Base-by-base conservation (phyloP, 2,329 filamentous ascomycete genomes). In the Cadophora gregata region DNA sequence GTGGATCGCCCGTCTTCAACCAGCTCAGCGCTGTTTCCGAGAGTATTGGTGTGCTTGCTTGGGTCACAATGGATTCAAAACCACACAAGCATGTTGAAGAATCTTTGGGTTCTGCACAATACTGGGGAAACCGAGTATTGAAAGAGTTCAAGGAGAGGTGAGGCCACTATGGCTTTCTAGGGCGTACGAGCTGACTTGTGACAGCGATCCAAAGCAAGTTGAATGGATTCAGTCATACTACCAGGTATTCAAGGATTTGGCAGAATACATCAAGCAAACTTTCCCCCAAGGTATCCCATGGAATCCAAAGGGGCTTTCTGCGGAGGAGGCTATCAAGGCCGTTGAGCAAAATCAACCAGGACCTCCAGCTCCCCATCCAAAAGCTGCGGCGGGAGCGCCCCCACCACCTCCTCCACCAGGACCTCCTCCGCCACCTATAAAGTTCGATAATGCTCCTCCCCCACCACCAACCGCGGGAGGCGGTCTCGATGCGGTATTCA, bases 171-270 rank as follows among this genome's bases (percentile, higher is more conserved):
- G 38, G 38, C 6, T 16, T 19, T 33, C 31, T 33, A 10, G 10
- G 31, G 31, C 31, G 10, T 19, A 42, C 7, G 1, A 14, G 65
- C 68, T 70, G 66, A 71, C 47, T 63, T 50, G 19, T 48, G 24
- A 24, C 71, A 96, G 92, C 81, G 92, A 95, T 75, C 85, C 87
- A 64, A 87, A 88, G 74, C 92, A 97, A 74, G 86, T 94, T 64
- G 90, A 96, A 76, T 99, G 94, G 88, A 88, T 97, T 38, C 92
- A 95, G 75, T 85, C 93, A n/a, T 97, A 96, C 82, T 97, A 97
- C 80, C 89, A 90, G 75, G 86, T 97, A 67, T 96, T 97, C 83
- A 92, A 90, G 74, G 89, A 93, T 33, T 88, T 99, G 51, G 83
- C 88, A 66, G 89, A 90, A 60, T 97, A 96, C 77, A 88, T 96